Conservation (phyloP, 2,329 filamentous ascomycete genomes). For the Conoideocrella luteorostrata region DNA sequence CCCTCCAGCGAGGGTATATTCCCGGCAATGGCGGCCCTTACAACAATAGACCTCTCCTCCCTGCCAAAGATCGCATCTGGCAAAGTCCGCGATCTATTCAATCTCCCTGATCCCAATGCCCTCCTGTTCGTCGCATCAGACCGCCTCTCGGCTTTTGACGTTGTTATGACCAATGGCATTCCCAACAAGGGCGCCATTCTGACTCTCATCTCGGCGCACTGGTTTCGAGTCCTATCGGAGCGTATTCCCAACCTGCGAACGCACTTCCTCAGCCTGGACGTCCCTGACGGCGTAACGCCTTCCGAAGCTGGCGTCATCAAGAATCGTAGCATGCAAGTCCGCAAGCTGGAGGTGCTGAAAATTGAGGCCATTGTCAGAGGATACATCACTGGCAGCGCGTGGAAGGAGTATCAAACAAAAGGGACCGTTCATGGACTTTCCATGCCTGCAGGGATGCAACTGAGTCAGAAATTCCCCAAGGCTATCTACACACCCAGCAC, state of each 20-base stretch:
- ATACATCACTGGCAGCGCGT: slow-evolving; percentile 82
- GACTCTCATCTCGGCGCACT: slow-evolving; percentile 40
- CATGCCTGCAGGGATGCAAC: slow-evolving; percentile 60
- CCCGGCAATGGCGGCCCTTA: slow-evolving; percentile 20
- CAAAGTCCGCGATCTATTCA: slow-evolving; percentile 80
- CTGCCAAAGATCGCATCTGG: slow-evolving; percentile 33
- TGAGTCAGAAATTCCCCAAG: slow-evolving; percentile 62
- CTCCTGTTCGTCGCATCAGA: slow-evolving; percentile 83
- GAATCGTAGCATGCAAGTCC: slow-evolving; percentile 70
- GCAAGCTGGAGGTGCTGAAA: slow-evolving; percentile 33
- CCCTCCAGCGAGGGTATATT: too few relatives aligned
- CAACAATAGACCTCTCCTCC: slow-evolving; percentile 23
- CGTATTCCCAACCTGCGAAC: slow-evolving; percentile 42
- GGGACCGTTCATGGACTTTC: slow-evolving; percentile 76
- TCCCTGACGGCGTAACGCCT: slow-evolving; percentile 27
- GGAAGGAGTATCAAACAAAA: slow-evolving; percentile 63
- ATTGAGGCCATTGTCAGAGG: slow-evolving; percentile 56
- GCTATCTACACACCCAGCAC: slow-evolving; percentile 68
- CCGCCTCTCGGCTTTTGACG: slow-evolving; percentile 93
- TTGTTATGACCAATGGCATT: slow-evolving; percentile 69
- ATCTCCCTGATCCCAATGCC: slow-evolving; percentile 53
- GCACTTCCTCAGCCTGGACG: slow-evolving; percentile 43
- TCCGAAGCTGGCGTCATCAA: slow-evolving; percentile 43
- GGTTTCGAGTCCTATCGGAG: slow-evolving; percentile 44
- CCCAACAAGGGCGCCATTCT: slow-evolving; percentile 48